Conservation (phyloP, 2,329 filamentous ascomycete species). For the Ambrosiella beaveri region DNA sequence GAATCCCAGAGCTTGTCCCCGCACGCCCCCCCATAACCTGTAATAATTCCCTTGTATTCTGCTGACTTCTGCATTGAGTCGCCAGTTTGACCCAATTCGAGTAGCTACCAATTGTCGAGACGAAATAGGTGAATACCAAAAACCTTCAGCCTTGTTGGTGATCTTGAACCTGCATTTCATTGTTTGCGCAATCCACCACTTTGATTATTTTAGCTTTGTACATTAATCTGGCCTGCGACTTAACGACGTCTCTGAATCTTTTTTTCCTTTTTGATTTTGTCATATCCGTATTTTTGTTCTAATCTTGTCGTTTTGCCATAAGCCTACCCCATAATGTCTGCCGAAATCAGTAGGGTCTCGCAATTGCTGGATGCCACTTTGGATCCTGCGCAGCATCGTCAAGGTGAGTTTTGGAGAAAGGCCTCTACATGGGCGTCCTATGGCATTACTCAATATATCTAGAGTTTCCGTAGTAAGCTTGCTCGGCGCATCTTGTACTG, state of each 20-base stretch:
- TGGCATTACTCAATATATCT: neutral
- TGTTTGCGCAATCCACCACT: neutral
- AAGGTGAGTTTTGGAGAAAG: constrained; percentile 40
- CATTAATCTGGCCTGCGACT: neutral
- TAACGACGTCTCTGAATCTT: constrained; percentile 4
- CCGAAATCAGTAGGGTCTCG: constrained; percentile 45
- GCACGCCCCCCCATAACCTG: neutral
- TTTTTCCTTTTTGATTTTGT: neutral
- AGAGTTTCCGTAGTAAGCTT: neutral
- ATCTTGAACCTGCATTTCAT: neutral
- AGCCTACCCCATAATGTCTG: constrained; percentile 30
- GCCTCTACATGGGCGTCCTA: neutral
- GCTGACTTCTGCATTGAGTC: neutral
- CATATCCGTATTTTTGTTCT: constrained; percentile 1
- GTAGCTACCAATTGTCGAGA: constrained; percentile 3
- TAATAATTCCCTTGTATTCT: constrained; percentile 2
- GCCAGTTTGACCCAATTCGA: neutral
- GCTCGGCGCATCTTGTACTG: neutral
- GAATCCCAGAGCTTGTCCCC: neutral
- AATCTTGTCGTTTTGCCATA: constrained; percentile 6
- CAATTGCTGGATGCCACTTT: constrained; percentile 81
- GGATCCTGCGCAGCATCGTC: constrained; percentile 71
- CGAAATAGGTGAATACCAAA: neutral
- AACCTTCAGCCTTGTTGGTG: constrained; percentile 10
- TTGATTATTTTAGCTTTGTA: neutral